phyloP scores from a whole-genome alignment of 352 stramenopile genomes.

The Phytophthora palmivora region DNA sequence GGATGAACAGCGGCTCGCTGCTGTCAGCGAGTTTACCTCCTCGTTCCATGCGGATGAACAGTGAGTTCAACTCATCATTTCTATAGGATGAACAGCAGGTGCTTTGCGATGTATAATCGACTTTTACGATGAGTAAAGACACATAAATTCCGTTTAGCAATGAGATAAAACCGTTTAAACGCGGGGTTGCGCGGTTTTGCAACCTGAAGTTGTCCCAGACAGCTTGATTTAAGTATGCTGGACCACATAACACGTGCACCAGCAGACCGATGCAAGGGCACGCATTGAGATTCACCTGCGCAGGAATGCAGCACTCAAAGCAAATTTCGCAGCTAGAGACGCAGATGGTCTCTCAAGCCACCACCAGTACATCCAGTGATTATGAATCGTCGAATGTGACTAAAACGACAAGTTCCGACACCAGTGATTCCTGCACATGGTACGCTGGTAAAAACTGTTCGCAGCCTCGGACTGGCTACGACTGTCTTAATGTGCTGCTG shows the following conservation, averaged over 20 bases:
- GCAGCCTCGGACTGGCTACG: slow-evolving; percentile 33
- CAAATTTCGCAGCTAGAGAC: slow-evolving; percentile 15
- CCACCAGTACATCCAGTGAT: neutral
- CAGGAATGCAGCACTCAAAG: slow-evolving; percentile 11
- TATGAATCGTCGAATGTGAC: neutral
- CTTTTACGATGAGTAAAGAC: too few relatives aligned
- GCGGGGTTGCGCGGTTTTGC: slow-evolving; percentile 4
- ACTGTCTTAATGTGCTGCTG: slow-evolving; percentile 42
- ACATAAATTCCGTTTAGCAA: too few relatives aligned
- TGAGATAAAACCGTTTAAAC: slow-evolving; percentile 7
- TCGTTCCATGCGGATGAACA: neutral
- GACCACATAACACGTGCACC: slow-evolving; percentile 21
- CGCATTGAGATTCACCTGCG: slow-evolving; percentile 7
- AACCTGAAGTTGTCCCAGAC: slow-evolving; percentile 9
- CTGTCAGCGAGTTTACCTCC: slow-evolving; percentile 1
- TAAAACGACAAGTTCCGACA: slow-evolving; percentile 33
- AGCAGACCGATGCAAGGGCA: slow-evolving; percentile 15
- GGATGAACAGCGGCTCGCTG: neutral
- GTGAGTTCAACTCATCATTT: too few relatives aligned
- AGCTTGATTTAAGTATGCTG: slow-evolving; percentile 17
- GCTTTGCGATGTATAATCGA: too few relatives aligned
- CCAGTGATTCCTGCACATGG: slow-evolving; percentile 44
- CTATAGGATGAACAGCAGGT: too few relatives aligned
- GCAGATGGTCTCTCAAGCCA: slow-evolving; percentile 19
- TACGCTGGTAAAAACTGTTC: slow-evolving; percentile 31